Evolutionary conservation across 345 rosid species (phyloP).

Genomic region (Mercurialis annua): DNA sequence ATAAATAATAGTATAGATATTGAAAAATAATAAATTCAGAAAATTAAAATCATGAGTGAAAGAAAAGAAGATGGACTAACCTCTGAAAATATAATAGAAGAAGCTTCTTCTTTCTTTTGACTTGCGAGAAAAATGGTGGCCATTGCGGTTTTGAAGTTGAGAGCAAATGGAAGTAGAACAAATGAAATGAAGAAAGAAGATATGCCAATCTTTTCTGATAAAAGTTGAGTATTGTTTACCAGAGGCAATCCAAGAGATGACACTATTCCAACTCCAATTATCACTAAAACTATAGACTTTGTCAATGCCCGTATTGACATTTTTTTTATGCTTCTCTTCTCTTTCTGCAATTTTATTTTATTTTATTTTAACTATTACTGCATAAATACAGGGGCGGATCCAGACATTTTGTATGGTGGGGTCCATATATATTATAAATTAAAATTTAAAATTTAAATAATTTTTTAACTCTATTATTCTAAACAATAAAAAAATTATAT

Average conservation of each 20-base stretch:
- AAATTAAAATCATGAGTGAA: too few species aligned
- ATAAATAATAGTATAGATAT: too few species aligned
- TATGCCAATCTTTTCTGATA: constrained; percentile 29
- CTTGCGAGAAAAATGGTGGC: constrained; percentile 23
- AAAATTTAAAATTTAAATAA: too few species aligned
- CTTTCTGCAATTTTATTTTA: not conserved
- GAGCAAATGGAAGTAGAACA: constrained; percentile 36
- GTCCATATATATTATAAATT: too few species aligned
- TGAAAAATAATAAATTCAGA: too few species aligned
- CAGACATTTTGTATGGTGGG: too few species aligned
- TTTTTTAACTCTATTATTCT: too few species aligned
- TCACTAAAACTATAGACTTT: constrained; percentile 17
- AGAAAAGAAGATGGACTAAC: constrained; percentile 8
- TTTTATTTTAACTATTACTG: not conserved
- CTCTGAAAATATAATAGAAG: constrained; percentile 41
- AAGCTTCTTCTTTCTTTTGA: constrained; percentile 29
- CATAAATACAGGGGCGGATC: too few species aligned
- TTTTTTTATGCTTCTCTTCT: not conserved
- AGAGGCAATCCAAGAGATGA: constrained; percentile 33
- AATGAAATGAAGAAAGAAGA: constrained; percentile 42
- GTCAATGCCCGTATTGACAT: constrained; percentile 14
- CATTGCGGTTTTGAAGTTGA: constrained; percentile 32
- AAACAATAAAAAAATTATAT: too few species aligned
- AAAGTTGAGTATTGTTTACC: constrained; percentile 25
- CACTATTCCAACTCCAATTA: constrained; percentile 24